Evolutionary conservation across 2,329 filamentous ascomycete species (phyloP).

Genomic region (Pseudopithomyces chartarum): DNA sequence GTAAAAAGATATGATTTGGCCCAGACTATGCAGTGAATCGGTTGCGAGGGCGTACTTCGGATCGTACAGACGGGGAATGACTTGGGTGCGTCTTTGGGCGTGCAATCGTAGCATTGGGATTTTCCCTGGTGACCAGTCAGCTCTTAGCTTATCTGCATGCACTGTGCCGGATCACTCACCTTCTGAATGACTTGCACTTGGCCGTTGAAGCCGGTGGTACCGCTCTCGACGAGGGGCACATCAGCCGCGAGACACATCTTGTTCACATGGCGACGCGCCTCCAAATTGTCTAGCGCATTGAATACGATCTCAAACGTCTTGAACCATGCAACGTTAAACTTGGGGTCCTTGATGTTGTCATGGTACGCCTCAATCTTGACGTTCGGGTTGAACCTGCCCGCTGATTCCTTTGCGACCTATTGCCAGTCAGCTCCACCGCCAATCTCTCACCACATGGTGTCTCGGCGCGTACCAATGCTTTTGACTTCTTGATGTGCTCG

Average conservation of each 20-base stretch:
- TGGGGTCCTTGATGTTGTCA: conserved; percentile 88
- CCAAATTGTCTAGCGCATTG: conserved; percentile 95
- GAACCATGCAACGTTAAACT: conserved; percentile 91
- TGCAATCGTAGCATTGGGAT: conserved; percentile 97
- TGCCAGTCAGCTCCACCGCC: conserved; percentile 23
- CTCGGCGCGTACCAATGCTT: conserved; percentile 73
- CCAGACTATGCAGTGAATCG: conserved; percentile 99
- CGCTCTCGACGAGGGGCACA: conserved; percentile 91
- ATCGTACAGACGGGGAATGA: conserved; percentile 97
- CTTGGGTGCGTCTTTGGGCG: conserved; percentile 85
- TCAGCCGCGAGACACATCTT: conserved; percentile 94
- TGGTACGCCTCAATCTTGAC: conserved; percentile 88
- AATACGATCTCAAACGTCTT: conserved; percentile 82
- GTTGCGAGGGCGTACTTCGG: conserved; percentile 91
- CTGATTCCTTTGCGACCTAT: conserved; percentile 90
- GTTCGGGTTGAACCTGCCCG: conserved; percentile 85
- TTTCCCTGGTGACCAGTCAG: conserved; percentile 57
- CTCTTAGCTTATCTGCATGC: background rate
- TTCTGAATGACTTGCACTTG: conserved; percentile 97
- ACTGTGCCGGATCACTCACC: conserved; percentile 38
- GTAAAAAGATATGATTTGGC: conserved; percentile 95
- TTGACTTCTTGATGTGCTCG: conserved; percentile 97
- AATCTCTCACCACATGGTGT: background rate
- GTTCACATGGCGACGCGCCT: conserved; percentile 93
- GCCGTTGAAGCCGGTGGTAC: conserved; percentile 96